A percentile compares a stretch with the other conserved stretches of the same genome.
Evolutionary conservation across 306 rosid species (phyloP).

Genomic region (Prunus persica): Prunus_persica_NCBIv2 NC_034016.1:20757001-20757500

Average conservation of each 20-base stretch:
- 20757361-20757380: neutral
- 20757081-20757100: neutral
- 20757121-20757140: neutral
- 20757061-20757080: neutral
- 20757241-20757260: neutral
- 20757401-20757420: neutral
- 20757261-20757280: too few species aligned
- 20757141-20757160: too few species aligned
- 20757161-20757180: neutral
- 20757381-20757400: neutral
- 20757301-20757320: neutral
- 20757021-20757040: neutral
- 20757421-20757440: too few species aligned
- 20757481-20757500: rapidly evolving
- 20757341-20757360: neutral
- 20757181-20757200: neutral
- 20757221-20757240: neutral
- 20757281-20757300: neutral
- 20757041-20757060: neutral
- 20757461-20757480: too few species aligned
- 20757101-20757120: neutral
- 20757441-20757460: too few species aligned
- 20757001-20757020: too few species aligned
- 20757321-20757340: neutral
- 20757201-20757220: neutral